These are phyloP conservation scores for Quercus phellos DNA, from an alignment of 331 rosid genomes.

Conservation along the genomic window DNA sequence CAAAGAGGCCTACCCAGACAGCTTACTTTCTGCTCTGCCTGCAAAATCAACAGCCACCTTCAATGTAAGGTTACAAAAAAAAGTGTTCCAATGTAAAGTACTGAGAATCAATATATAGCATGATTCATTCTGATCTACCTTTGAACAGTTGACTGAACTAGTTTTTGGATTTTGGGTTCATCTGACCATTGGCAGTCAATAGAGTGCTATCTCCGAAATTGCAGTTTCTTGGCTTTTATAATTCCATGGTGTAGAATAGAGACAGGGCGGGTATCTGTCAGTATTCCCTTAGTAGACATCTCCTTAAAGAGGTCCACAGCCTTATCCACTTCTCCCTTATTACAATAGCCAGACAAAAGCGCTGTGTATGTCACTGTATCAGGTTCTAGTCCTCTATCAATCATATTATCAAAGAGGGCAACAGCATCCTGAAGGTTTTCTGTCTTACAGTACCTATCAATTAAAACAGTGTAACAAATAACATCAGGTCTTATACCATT, in stretches of 20 bases:
- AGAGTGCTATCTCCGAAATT: constrained; percentile 20
- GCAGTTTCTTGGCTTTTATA: constrained; percentile 44
- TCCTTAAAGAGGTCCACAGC: constrained; percentile 40
- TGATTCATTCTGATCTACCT: neutral
- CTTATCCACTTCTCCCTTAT: constrained; percentile 34
- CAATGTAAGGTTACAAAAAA: neutral
- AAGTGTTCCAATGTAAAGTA: neutral
- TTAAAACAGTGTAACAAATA: constrained; percentile 60
- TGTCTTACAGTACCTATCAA: constrained; percentile 47
- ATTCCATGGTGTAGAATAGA: constrained; percentile 41
- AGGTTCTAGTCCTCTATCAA: constrained; percentile 51
- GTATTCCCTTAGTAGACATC: constrained; percentile 50
- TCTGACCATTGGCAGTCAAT: constrained; percentile 11
- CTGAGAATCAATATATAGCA: neutral
- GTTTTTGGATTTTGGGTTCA: constrained; percentile 5
- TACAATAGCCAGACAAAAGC: constrained; percentile 46
- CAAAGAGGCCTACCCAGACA: neutral
- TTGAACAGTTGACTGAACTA: constrained; percentile 4
- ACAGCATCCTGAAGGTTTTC: constrained; percentile 48
- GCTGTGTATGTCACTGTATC: constrained; percentile 61
- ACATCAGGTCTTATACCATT: constrained; percentile 51
- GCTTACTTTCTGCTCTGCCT: neutral
- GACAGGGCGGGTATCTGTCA: constrained; percentile 19
- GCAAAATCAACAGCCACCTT: neutral
- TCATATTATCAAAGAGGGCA: constrained; percentile 47